A percentile compares a stretch with the other conserved stretches of the same genome.
phyloP scores from a whole-genome alignment of 257 asterid species.

The Verbascum thapsus region DNA sequence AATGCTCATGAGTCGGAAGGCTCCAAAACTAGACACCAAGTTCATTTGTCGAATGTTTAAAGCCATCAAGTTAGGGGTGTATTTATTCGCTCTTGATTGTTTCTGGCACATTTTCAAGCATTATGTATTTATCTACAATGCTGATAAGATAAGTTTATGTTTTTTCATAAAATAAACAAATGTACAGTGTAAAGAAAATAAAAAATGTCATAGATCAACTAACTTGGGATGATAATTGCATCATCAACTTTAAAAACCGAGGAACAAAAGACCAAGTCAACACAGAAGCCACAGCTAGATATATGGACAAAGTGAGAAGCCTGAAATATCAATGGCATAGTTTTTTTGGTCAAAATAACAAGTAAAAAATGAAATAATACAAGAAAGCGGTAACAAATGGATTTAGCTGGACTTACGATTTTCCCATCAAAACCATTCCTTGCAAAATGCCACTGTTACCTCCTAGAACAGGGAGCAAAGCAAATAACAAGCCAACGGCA shows the following conservation, averaged over 20 bases:
- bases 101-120: constrained; percentile 2
- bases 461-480: constrained; percentile 90
- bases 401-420: constrained; percentile 54
- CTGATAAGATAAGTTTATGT: neutral
- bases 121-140: constrained; percentile 9
- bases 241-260: constrained; percentile 85
- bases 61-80: constrained; percentile 11
- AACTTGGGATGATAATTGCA: constrained; percentile 80
- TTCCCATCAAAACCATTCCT: constrained; percentile 91
- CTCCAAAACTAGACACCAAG: constrained; percentile 1
- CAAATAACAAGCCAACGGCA: constrained; percentile 93
- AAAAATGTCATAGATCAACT: constrained; percentile 35
- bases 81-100: neutral
- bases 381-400: constrained; percentile 11
- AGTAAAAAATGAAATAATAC: constrained; percentile 14
- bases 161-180: constrained; percentile 4
- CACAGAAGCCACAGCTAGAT: constrained; percentile 68
- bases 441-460: constrained; percentile 83
- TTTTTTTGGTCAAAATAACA: too few relatives aligned
- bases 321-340: constrained; percentile 55
- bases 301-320: constrained; percentile 66
- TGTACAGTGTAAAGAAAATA: neutral
- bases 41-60: constrained; percentile 5
- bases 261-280: constrained; percentile 89
- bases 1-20: neutral